phyloP scores from a whole-genome alignment of 345 rosid species.

The Tarenaya hassleriana region DNA sequence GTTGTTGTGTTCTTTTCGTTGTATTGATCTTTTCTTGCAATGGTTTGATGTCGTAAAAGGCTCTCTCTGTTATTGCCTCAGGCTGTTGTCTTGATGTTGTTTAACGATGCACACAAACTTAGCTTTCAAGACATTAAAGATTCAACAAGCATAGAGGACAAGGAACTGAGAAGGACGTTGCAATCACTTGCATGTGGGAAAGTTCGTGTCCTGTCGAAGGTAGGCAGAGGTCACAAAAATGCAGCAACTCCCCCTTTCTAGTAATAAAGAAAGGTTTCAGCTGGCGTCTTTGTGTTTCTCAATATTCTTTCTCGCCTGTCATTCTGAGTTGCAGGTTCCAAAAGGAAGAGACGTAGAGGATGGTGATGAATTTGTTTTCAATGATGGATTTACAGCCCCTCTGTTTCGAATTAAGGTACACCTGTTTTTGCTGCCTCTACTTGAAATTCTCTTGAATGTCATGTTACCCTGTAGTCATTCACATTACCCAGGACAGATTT shows the following conservation, averaged over 20 bases:
- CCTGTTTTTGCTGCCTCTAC: neutral
- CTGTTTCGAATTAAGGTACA: slow-evolving; percentile 84
- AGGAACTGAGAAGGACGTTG: slow-evolving; percentile 85
- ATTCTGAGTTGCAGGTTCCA: slow-evolving; percentile 47
- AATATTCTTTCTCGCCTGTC: neutral
- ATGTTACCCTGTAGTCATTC: no score
- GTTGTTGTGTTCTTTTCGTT: neutral
- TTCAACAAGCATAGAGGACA: slow-evolving; percentile 88
- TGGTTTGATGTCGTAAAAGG: slow-evolving; percentile 12
- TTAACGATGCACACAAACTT: slow-evolving; percentile 88
- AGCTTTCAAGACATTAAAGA: slow-evolving; percentile 90
- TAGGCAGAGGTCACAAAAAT: slow-evolving; percentile 20
- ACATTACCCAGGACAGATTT: no score
- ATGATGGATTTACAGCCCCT: slow-evolving; percentile 70
- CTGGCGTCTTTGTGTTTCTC: neutral
- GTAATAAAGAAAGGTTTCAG: slow-evolving; percentile 5
- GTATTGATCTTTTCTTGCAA: neutral
- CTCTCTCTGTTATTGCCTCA: slow-evolving; percentile 27
- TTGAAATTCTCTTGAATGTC: slow-evolving; percentile 4
- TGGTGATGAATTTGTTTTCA: slow-evolving; percentile 76
- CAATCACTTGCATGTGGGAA: slow-evolving; percentile 99
- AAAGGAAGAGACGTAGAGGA: slow-evolving; percentile 95
- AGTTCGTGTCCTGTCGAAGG: slow-evolving; percentile 93
- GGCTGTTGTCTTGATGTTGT: slow-evolving; percentile 97
- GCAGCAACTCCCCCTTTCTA: slow-evolving; percentile 3